Evolutionary conservation across 257 asterid species (phyloP), one percentile per base, ranked within the genome.

Genomic region (Plantago ovata): DNA sequence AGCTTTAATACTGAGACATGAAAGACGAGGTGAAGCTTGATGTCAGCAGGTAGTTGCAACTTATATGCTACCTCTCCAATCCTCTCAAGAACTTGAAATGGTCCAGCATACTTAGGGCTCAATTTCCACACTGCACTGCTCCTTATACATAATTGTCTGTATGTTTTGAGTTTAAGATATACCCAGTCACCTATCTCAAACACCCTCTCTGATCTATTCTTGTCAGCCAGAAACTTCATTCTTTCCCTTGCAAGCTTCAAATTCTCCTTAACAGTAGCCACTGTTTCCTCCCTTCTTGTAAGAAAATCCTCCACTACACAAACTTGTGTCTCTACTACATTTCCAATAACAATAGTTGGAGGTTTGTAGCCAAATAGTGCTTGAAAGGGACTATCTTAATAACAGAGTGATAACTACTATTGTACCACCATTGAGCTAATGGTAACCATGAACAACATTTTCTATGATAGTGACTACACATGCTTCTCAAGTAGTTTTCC

Each of bases 111-210:
- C 11, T 58, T 66, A 0, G 12, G 45, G 6, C 33, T 41, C 4
- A 18, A 12, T 42, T 56, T 49, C 11, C 3, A 38, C 2, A 3
- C 16, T 0, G 5, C 1, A n/a, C 19, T 11, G 3, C 19, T 9
- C 2, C 24, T n/a, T 3, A 55, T 4, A 0, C 32, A n/a, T 2
- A 8, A 3, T 4, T 16, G 44, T 18, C 45, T 16, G 6, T 38
- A 58, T n/a, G 38, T 55, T 3, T 42, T 38, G 6, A 56, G 46
- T 21, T 62, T 62, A 1, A 62, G 10, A 10, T 3, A 69, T 0
- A 69, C 69, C 49, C 41, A 54, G 13, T 69, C 65, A 1, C 74
- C 74, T 2, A 41, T 33, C 5, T 0, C 4, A 45, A 68, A 46
- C 8, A 6, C 2, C 9, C 38, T 39, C 0, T 13, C 19, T 7